Evolutionary conservation across 73 alveolate species (phyloP).

Genomic region (Paraurostyla sp.): DNA sequence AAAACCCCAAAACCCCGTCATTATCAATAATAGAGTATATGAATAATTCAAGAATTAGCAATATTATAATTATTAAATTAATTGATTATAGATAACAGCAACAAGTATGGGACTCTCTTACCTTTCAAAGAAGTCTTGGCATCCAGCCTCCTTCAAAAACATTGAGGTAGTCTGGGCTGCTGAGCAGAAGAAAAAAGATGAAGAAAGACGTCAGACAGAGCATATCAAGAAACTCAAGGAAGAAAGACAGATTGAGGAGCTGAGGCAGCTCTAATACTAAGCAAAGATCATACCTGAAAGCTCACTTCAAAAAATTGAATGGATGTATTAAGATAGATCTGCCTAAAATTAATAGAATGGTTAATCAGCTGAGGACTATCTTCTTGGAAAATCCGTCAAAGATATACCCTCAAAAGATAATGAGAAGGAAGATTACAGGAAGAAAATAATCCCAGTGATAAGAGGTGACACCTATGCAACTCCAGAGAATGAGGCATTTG

Average conservation of each 20-base stretch:
- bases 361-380: constrained; percentile 81
- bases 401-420: neutral
- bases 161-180: constrained; percentile 87
- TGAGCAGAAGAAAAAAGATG: constrained; percentile 79
- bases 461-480: constrained; percentile 42
- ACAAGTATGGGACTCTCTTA: constrained; percentile 80
- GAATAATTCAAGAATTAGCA: too few relatives aligned
- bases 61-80: too few relatives aligned
- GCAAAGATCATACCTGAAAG: constrained; percentile 88
- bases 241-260: constrained; percentile 86
- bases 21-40: too few relatives aligned
- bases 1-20: too few relatives aligned
- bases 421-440: neutral
- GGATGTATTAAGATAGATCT: constrained; percentile 86
- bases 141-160: constrained; percentile 87
- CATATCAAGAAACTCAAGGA: constrained; percentile 85
- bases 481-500: constrained; percentile 62
- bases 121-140: constrained; percentile 84
- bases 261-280: constrained; percentile 79
- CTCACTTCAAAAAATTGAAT: constrained; percentile 84
- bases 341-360: constrained; percentile 62
- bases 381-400: constrained; percentile 83
- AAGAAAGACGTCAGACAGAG: constrained; percentile 77
- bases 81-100: too few relatives aligned
- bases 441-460: constrained; percentile 13